phyloP scores from a whole-genome alignment of 2,329 filamentous ascomycete genomes.

The Colletotrichum spinosum region DNA sequence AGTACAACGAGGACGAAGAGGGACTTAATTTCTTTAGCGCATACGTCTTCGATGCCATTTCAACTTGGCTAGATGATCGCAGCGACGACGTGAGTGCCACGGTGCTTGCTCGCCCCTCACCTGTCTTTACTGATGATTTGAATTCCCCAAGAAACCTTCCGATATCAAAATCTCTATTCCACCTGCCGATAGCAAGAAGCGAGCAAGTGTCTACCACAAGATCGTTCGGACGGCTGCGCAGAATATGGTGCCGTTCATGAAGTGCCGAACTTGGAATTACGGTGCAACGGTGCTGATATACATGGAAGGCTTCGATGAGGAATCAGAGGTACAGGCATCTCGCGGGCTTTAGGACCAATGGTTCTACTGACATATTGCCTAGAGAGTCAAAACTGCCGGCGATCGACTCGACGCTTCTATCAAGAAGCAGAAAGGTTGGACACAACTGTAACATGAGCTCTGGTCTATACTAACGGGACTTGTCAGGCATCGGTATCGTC shows the following conservation, averaged over 20 bases:
- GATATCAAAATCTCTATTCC: conserved; percentile 16
- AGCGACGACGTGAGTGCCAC: not conserved
- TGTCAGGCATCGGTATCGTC: conserved; percentile 43
- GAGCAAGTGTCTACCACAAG: conserved; percentile 12
- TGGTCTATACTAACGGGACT: not conserved
- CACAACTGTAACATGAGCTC: no score
- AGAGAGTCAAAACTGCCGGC: not conserved
- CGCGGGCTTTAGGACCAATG: no score
- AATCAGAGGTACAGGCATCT: not conserved
- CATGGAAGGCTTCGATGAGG: conserved; percentile 1
- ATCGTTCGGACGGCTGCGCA: conserved; percentile 7
- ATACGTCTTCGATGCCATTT: conserved; percentile 2
- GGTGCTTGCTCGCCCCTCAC: not conserved
- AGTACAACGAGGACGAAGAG: conserved; percentile 15
- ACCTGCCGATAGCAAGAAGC: conserved; percentile 5
- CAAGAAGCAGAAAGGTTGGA: conserved; percentile 9
- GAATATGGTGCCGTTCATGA: conserved; percentile 7
- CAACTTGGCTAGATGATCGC: not conserved
- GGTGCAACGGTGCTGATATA: not conserved
- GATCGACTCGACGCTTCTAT: not conserved
- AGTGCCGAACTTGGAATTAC: conserved; percentile 11
- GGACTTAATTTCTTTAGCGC: not conserved
- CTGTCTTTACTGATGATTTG: not conserved
- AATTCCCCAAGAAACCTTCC: not conserved
- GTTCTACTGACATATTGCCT: not conserved